Evolutionary conservation across 192 early-diverging fungal species (phyloP).

Genomic region (Chytriomyces sp.): DNA sequence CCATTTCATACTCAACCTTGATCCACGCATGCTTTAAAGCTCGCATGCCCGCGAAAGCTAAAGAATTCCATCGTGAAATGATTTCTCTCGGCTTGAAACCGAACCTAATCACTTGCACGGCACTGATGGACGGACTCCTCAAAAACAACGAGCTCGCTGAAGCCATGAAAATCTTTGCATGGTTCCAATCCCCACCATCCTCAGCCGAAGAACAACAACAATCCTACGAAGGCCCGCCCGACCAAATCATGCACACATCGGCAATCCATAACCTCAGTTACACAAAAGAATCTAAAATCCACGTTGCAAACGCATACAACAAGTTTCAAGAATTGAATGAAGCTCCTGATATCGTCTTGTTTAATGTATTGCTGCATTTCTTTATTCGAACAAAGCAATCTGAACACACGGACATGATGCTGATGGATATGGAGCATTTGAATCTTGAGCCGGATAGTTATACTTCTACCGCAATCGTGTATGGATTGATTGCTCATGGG

Average conservation of each 20-base stretch:
- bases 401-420: not conserved
- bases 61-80: not conserved
- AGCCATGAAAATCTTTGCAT: constrained; percentile 13
- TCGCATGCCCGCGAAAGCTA: not conserved
- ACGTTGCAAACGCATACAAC: not conserved
- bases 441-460: constrained; percentile 5
- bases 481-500: not conserved
- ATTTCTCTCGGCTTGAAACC: not conserved
- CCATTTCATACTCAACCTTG: constrained; percentile 1
- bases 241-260: constrained; percentile 20
- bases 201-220: not conserved
- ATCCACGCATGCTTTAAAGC: constrained; percentile 14
- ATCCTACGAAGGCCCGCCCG: not conserved
- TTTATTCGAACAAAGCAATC: constrained; percentile 4
- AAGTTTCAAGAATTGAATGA: not conserved
- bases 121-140: constrained; percentile 13
- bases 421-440: not conserved
- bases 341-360: constrained; percentile 16
- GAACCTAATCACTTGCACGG: not conserved
- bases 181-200: not conserved
- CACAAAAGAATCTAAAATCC: not conserved
- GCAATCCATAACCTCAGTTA: not conserved
- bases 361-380: constrained; percentile 8
- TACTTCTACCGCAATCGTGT: not conserved
- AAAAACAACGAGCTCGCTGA: not conserved